Evolutionary conservation across 768 basidiomycete species (phyloP).

Genomic region (Rhizopogon salebrosus): DNA sequence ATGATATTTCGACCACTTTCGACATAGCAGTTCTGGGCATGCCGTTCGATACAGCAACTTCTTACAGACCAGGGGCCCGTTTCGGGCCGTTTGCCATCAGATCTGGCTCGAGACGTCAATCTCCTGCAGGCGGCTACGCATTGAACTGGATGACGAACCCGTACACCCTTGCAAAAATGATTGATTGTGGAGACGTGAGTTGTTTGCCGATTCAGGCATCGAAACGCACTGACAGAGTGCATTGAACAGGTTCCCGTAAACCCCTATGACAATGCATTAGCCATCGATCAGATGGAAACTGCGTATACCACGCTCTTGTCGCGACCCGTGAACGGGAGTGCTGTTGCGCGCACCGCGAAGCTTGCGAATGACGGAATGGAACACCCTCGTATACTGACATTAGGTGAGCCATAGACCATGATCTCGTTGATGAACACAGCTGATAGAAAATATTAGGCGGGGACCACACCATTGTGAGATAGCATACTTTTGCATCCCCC

Average conservation of each 20-base stretch:
- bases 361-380: constrained; percentile 46
- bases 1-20: constrained; percentile 44
- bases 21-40: constrained; percentile 74
- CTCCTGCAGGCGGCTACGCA: constrained; percentile 52
- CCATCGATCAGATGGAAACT: constrained; percentile 75
- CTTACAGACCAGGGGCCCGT: constrained; percentile 53
- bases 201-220: too few species aligned
- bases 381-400: constrained; percentile 66
- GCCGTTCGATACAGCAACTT: constrained; percentile 62
- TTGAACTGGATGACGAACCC: constrained; percentile 61
- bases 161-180: constrained; percentile 47
- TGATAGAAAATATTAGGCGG: constrained; percentile 46
- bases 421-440: not conserved
- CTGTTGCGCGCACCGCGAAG: constrained; percentile 3
- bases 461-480: constrained; percentile 68
- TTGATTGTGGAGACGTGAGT: constrained; percentile 79
- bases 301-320: constrained; percentile 67
- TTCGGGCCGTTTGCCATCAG: constrained; percentile 81
- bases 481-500: not conserved
- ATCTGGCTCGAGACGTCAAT: constrained; percentile 59
- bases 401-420: constrained; percentile 1
- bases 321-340: constrained; percentile 33
- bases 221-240: not conserved
- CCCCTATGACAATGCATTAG: constrained; percentile 72
- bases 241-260: constrained; percentile 63